phyloP scores from a whole-genome alignment of 768 basidiomycete species.

The Tricholoma furcatifolium region DNA sequence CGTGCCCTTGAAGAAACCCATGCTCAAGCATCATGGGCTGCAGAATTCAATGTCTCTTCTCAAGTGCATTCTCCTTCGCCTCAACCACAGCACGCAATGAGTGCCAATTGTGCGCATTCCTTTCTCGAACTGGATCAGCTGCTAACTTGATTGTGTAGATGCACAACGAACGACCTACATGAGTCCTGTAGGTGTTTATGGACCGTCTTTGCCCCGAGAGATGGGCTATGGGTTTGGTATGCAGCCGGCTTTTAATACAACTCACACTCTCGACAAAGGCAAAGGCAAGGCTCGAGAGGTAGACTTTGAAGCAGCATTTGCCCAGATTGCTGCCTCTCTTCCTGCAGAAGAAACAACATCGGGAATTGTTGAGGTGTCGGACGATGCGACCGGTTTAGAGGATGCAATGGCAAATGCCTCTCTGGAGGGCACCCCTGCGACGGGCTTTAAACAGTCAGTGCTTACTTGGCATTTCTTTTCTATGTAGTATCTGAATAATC shows the following conservation, averaged over 20 bases:
- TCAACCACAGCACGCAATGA: conserved; percentile 31
- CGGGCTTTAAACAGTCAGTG: conserved; percentile 57
- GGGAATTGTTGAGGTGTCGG: conserved; percentile 54
- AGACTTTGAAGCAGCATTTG: conserved; percentile 87
- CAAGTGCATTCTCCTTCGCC: conserved; percentile 23
- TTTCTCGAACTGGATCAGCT: background rate
- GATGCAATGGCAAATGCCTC: conserved; percentile 34
- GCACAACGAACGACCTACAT: conserved; percentile 43
- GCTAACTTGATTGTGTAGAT: conserved; percentile 22
- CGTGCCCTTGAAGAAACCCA: conserved; percentile 34
- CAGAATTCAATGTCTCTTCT: conserved; percentile 47
- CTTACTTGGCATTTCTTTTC: background rate
- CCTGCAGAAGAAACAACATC: conserved; percentile 39
- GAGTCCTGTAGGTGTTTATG: conserved; percentile 33
- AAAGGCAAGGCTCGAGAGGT: conserved; percentile 80
- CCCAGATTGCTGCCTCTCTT: conserved; percentile 59
- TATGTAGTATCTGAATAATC: background rate
- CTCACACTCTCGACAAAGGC: conserved; percentile 42
- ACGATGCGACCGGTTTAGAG: conserved; percentile 37
- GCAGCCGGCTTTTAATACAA: conserved; percentile 31
- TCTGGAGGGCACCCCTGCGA: conserved; percentile 27
- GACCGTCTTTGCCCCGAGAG: conserved; percentile 36
- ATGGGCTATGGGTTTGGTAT: conserved; percentile 32
- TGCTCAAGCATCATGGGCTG: conserved; percentile 46
- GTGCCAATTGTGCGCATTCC: conserved; percentile 37